Conservation (phyloP, 768 basidiomycete genomes). For the Hemileccinum impolitum region DNA sequence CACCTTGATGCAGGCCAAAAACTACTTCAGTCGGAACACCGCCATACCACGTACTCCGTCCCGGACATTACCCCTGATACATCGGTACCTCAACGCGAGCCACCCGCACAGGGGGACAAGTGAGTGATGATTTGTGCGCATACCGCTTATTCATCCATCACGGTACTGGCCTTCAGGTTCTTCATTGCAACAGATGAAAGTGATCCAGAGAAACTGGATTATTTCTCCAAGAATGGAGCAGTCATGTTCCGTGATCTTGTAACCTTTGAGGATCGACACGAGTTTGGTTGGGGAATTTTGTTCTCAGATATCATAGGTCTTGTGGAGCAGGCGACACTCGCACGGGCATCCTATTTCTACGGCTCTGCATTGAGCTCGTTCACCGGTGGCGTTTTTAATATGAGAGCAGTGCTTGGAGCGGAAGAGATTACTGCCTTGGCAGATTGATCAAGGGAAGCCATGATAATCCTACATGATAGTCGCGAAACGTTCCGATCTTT, state of each 20-base stretch:
- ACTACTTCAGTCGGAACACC: slow-evolving; percentile 21
- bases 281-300: slow-evolving; percentile 39
- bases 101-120: slow-evolving; percentile 18
- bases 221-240: slow-evolving; percentile 32
- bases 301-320: slow-evolving; percentile 40
- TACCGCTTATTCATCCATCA: neutral
- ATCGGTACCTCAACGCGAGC: slow-evolving; percentile 12
- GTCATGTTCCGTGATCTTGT: slow-evolving; percentile 38
- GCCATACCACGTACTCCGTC: slow-evolving; percentile 14
- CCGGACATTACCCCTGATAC: slow-evolving; percentile 12
- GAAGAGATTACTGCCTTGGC: slow-evolving; percentile 31
- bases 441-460: slow-evolving; percentile 26
- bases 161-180: slow-evolving; percentile 15
- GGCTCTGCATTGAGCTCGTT: slow-evolving; percentile 38
- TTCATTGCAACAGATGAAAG: slow-evolving; percentile 39
- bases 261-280: slow-evolving; percentile 36
- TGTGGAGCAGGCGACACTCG: slow-evolving; percentile 39
- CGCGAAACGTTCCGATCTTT: slow-evolving; percentile 1
- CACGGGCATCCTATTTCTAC: slow-evolving; percentile 36
- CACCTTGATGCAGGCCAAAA: slow-evolving; percentile 30
- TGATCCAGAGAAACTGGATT: slow-evolving; percentile 26
- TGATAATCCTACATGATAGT: neutral
- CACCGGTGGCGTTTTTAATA: slow-evolving; percentile 37
- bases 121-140: neutral
- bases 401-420: slow-evolving; percentile 34